Evolutionary conservation across 2,329 filamentous ascomycete genomes (phyloP).

Genomic region (Colletotrichum phormii): DNA sequence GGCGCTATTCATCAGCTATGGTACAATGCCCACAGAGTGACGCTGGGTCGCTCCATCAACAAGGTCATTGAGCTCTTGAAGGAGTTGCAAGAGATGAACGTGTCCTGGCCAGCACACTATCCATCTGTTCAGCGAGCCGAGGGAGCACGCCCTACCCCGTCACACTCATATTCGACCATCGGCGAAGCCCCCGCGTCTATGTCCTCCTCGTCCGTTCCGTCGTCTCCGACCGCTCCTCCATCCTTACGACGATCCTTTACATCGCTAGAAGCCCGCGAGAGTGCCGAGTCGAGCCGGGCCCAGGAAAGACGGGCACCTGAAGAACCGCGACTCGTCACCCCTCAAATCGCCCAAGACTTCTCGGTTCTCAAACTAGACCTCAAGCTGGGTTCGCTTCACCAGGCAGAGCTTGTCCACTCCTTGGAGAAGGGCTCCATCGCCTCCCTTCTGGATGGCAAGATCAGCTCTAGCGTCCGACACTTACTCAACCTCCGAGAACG

Average conservation of each 20-base stretch:
- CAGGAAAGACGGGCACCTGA: slow-evolving; percentile 70
- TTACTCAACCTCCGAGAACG: slow-evolving; percentile 87
- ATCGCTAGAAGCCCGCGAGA: slow-evolving; percentile 62
- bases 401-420: slow-evolving; percentile 93
- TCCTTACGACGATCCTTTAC: slow-evolving; percentile 78
- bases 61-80: slow-evolving; percentile 86
- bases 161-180: slow-evolving; percentile 72
- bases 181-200: slow-evolving; percentile 57
- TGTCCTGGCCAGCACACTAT: slow-evolving; percentile 94
- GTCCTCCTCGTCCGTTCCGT: slow-evolving; percentile 49
- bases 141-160: slow-evolving; percentile 68
- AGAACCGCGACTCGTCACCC: slow-evolving; percentile 88
- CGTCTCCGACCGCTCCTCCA: slow-evolving; percentile 58
- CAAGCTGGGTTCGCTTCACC: slow-evolving; percentile 87
- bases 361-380: slow-evolving; percentile 95
- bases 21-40: slow-evolving; percentile 92
- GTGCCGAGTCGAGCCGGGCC: slow-evolving; percentile 78
- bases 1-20: slow-evolving; percentile 92
- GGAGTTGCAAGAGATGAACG: slow-evolving; percentile 88
- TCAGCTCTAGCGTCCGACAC: slow-evolving; percentile 92
- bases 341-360: slow-evolving; percentile 95
- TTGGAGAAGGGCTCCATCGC: slow-evolving; percentile 93
- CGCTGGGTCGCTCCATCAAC: slow-evolving; percentile 88
- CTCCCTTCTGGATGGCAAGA: slow-evolving; percentile 90
- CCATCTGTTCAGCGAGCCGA: slow-evolving; percentile 80